Conservation (phyloP, 2,329 filamentous ascomycete genomes). For the Colletotrichum graminicola region DNA sequence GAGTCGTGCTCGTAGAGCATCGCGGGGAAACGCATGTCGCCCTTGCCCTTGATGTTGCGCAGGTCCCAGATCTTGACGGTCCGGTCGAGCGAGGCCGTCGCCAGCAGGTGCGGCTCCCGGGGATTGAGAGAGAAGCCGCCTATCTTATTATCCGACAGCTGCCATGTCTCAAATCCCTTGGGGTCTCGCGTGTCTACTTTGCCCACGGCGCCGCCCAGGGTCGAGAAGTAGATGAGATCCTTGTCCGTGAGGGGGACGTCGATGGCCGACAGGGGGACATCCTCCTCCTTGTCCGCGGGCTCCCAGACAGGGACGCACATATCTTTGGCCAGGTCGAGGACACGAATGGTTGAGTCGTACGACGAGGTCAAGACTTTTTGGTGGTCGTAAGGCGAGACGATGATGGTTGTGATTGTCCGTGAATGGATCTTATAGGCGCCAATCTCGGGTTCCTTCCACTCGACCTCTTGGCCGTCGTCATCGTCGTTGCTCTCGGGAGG, state of each 20-base stretch:
- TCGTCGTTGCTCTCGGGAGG: conserved; percentile 68
- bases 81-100: conserved; percentile 90
- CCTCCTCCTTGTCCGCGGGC: conserved; percentile 75
- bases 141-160: conserved; percentile 91
- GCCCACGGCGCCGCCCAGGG: conserved; percentile 83
- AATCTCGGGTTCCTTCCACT: conserved; percentile 76
- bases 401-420: conserved; percentile 87
- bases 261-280: conserved; percentile 85
- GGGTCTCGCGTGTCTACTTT: conserved; percentile 80
- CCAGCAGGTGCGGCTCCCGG: conserved; percentile 81
- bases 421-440: conserved; percentile 92
- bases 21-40: conserved; percentile 70
- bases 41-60: conserved; percentile 78
- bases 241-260: conserved; percentile 80
- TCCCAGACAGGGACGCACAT: conserved; percentile 86
- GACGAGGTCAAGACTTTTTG: conserved; percentile 87
- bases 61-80: conserved; percentile 94
- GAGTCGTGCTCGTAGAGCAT: conserved; percentile 86
- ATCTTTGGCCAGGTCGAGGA: conserved; percentile 84
- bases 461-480: conserved; percentile 69
- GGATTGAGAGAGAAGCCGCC: conserved; percentile 92
- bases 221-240: conserved; percentile 87
- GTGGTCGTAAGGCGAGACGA: conserved; percentile 78
- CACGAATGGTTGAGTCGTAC: conserved; percentile 93
- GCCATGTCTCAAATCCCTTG: conserved; percentile 73